Evolutionary conservation across 106 monocot genomes (phyloP).

Genomic region (Ottelia alismoides): DNA sequence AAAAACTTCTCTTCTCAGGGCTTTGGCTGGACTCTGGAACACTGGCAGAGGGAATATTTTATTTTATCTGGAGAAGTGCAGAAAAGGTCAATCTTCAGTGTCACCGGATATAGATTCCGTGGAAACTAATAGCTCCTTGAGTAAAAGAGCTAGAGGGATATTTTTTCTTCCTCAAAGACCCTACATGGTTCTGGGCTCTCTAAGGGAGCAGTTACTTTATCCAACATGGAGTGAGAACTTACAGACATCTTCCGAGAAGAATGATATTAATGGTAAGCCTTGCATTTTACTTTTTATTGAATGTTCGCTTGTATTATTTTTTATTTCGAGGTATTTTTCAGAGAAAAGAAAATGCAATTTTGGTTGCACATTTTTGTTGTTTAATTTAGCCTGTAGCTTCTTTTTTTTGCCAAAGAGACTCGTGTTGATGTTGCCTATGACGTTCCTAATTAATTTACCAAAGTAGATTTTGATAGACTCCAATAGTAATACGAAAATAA

Average conservation of each 20-base stretch:
- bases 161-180: conserved; percentile 95
- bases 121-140: conserved; percentile 12
- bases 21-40: conserved; percentile 88
- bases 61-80: conserved; percentile 32
- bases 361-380: too few species aligned
- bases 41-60: conserved; percentile 58
- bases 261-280: conserved; percentile 17
- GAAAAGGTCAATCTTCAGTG: conserved; percentile 1
- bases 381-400: too few species aligned
- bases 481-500: too few species aligned
- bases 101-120: conserved; percentile 12
- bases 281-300: background rate
- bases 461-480: too few species aligned
- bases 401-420: too few species aligned
- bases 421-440: too few species aligned
- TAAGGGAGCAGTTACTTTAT: conserved; percentile 87
- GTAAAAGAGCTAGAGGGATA: conserved; percentile 34
- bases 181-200: conserved; percentile 89
- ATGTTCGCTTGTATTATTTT: background rate
- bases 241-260: conserved; percentile 9
- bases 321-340: background rate
- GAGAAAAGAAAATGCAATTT: too few species aligned
- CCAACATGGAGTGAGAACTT: conserved; percentile 75
- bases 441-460: too few species aligned
- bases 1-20: conserved; percentile 90